phyloP scores from a whole-genome alignment of 2,329 filamentous ascomycete species.

The Neofusicoccum sp. region DNA sequence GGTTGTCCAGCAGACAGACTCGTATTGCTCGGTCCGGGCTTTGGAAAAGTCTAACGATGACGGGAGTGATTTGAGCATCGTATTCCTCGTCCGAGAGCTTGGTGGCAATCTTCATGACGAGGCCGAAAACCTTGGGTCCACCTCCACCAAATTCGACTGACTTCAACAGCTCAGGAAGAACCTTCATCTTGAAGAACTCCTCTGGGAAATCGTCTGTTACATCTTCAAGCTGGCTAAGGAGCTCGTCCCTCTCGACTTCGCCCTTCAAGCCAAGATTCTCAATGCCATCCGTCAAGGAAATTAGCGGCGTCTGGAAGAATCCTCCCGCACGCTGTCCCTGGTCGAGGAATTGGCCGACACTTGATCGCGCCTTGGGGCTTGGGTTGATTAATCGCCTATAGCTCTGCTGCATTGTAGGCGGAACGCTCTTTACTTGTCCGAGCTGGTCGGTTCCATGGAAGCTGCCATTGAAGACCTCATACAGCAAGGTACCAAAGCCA shows the following conservation, averaged over 20 bases:
- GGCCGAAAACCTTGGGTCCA: conserved; percentile 81
- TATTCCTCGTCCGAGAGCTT: conserved; percentile 92
- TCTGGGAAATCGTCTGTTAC: conserved; percentile 93
- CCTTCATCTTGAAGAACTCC: conserved; percentile 97
- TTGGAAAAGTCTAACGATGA: conserved; percentile 80
- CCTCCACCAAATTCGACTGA: conserved; percentile 98
- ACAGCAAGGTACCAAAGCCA: conserved; percentile 78
- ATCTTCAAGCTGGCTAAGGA: conserved; percentile 68
- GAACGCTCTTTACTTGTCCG: conserved; percentile 81
- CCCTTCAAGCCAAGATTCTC: conserved; percentile 89
- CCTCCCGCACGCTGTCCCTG: conserved; percentile 78
- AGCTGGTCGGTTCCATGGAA: conserved; percentile 76
- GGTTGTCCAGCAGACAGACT: conserved; percentile 83
- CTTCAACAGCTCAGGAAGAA: conserved; percentile 92
- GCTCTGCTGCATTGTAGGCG: conserved; percentile 81
- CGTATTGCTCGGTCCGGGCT: conserved; percentile 91
- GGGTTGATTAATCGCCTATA: conserved; percentile 87
- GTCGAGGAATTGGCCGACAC: conserved; percentile 81
- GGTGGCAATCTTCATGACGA: conserved; percentile 85
- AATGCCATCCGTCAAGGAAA: conserved; percentile 87
- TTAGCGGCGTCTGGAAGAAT: conserved; percentile 91
- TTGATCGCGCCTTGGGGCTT: conserved; percentile 85
- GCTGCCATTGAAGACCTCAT: conserved; percentile 86
- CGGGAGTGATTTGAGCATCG: conserved; percentile 76
- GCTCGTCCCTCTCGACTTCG: conserved; percentile 74